phyloP scores from a whole-genome alignment of 2,329 filamentous ascomycete genomes.

The Chaetomium sp. region DNA sequence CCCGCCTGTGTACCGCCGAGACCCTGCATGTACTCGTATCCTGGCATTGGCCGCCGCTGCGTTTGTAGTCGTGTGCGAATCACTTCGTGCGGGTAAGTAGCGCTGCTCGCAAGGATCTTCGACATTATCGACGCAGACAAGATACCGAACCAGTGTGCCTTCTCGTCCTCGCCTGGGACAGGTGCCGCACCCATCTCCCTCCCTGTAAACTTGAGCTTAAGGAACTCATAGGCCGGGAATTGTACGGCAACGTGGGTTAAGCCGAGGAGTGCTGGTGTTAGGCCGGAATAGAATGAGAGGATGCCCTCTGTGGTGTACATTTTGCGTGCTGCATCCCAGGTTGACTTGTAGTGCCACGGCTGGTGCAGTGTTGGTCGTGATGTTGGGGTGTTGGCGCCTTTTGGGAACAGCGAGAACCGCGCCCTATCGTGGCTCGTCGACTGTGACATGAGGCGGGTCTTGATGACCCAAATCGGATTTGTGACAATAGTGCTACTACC shows the following conservation, averaged over 20 bases:
- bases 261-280: constrained; percentile 85
- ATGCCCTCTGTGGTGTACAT: constrained; percentile 93
- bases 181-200: constrained; percentile 73
- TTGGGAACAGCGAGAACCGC: constrained; percentile 41
- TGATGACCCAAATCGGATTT: constrained; percentile 99
- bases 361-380: constrained; percentile 50
- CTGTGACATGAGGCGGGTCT: constrained; percentile 96
- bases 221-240: constrained; percentile 90
- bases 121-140: constrained; percentile 84
- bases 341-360: constrained; percentile 89
- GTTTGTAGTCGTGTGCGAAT: constrained; percentile 90
- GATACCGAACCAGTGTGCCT: constrained; percentile 75
- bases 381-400: constrained; percentile 48
- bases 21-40: constrained; percentile 46
- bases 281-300: constrained; percentile 86
- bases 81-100: constrained; percentile 96
- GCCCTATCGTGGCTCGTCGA: constrained; percentile 43
- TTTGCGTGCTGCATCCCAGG: constrained; percentile 84
- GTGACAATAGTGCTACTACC: constrained; percentile 90
- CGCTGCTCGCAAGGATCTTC: constrained; percentile 89
- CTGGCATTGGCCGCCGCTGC: constrained; percentile 65
- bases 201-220: constrained; percentile 87
- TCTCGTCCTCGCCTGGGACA: constrained; percentile 43
- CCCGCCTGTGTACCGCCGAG: constrained; percentile 37
- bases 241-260: constrained; percentile 95